A percentile compares a stretch with the other conserved stretches of the same genome.
Conservation (phyloP, 140 eudicot genomes). For the Ambrosia hybrid region DNA sequence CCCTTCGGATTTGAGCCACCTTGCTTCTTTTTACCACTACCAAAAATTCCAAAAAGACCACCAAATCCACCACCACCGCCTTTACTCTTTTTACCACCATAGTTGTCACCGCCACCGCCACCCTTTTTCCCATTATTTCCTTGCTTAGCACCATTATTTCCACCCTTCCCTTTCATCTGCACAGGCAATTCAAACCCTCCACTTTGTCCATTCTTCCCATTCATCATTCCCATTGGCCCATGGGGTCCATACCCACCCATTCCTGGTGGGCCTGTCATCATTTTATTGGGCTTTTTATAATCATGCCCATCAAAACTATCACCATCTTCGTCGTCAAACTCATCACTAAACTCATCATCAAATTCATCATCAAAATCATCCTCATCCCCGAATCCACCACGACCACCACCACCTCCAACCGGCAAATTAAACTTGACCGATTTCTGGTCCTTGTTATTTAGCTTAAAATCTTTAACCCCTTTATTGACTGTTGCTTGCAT, state of each 20-base stretch:
- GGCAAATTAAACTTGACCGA: constrained; percentile 66
- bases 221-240: constrained; percentile 44
- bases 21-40: constrained; percentile 42
- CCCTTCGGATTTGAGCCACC: constrained; percentile 30
- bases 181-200: constrained; percentile 51
- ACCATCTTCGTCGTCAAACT: neutral
- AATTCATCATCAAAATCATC: constrained; percentile 52
- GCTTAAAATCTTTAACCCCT: constrained; percentile 51
- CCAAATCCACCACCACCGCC: constrained; percentile 36
- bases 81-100: constrained; percentile 28
- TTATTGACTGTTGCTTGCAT: constrained; percentile 40
- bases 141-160: constrained; percentile 41
- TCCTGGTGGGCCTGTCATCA: constrained; percentile 34
- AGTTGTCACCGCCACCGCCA: constrained; percentile 4
- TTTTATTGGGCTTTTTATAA: constrained; percentile 40
- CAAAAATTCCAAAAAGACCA: constrained; percentile 35
- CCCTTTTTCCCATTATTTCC: constrained; percentile 38
- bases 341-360: constrained; percentile 38
- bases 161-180: constrained; percentile 49
- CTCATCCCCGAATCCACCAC: constrained; percentile 52
- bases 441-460: constrained; percentile 59
- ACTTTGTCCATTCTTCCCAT: constrained; percentile 47
- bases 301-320: constrained; percentile 45
- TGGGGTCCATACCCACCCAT: constrained; percentile 46
- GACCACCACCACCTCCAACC: constrained; percentile 34